Base-by-base conservation (phyloP, 2,329 filamentous ascomycete genomes). In the Magnaporthiopsis incrustans region DNA sequence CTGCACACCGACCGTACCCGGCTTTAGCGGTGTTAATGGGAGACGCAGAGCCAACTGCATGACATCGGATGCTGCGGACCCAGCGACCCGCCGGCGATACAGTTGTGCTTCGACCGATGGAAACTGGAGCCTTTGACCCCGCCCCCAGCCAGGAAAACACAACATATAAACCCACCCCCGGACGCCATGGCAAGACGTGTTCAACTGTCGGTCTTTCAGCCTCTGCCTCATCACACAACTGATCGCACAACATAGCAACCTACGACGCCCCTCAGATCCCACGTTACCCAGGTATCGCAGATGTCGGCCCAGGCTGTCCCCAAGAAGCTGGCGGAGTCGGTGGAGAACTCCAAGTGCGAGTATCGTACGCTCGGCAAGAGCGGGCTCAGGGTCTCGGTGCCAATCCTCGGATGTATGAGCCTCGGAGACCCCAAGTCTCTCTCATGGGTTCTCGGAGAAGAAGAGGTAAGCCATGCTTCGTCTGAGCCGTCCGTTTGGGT, bases 361-460 rank as follows among this genome's bases (percentile, higher is more conserved):
- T 83, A 82, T 70, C 76, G 78, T 69, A 76, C 79, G 64, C 77
- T 89, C 12, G 87, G 87, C 44, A 83, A 81, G 66, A 85, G 81
- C 62, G 87, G 87, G 38, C 81, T 89, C 18, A 81, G 81, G 63
- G 78, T 89, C 58, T 89, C 86, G 0, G 81, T 83, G 61, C 83
- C 87, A 57, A 86, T 89, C 64, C 77, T 89, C 56, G 87, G 87
- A 0, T 81, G 81, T 66, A 89, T 89, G 86, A 82, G 79, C 70
- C 84, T 87, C 66, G 87, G 87, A 27, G 76, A 80, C 65, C 71
- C 76, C 1, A 73, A 79, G 57, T 82, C 81, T 71, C 77, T 82
- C 64, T 70, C 76, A 5, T 88, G 85, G 84, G 81, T 82, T n/a
- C 69, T 86, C 61, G 77, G 82, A 53, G 85, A 88, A 70, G 83